phyloP scores from a whole-genome alignment of 1,139 yeast species.

The Yamadazyma membranifaciens region DNA sequence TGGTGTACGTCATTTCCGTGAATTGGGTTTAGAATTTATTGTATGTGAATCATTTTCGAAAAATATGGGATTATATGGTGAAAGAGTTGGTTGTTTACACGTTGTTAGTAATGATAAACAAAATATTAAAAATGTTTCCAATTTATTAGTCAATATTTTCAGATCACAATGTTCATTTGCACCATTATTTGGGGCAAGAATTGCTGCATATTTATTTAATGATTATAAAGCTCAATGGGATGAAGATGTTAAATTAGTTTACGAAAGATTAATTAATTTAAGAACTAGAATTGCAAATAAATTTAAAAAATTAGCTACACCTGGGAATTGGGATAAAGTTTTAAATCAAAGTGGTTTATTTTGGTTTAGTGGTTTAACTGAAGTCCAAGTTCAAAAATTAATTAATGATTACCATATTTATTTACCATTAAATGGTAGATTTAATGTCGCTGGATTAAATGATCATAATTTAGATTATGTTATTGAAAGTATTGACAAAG shows the following conservation, averaged over 20 bases:
- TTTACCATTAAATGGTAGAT: conserved; percentile 37
- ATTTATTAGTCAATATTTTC: conserved; percentile 29
- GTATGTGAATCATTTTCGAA: conserved; percentile 47
- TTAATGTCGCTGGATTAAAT: conserved; percentile 45
- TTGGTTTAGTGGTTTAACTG: conserved; percentile 43
- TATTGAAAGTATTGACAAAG: conserved; percentile 35
- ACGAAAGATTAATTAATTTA: conserved; percentile 28
- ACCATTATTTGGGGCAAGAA: conserved; percentile 47
- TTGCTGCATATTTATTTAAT: conserved; percentile 28
- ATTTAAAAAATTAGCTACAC: conserved; percentile 34
- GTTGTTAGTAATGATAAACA: conserved; percentile 28
- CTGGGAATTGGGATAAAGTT: conserved; percentile 44
- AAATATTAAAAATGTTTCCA: conserved; percentile 21
- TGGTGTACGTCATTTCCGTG: conserved; percentile 26
- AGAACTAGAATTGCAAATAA: conserved; percentile 27
- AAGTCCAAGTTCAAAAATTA: conserved; percentile 30
- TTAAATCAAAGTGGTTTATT: conserved; percentile 39
- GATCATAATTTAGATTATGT: conserved; percentile 34
- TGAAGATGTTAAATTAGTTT: conserved; percentile 29
- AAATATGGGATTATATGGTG: conserved; percentile 47
- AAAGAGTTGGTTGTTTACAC: conserved; percentile 43
- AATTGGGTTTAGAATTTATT: conserved; percentile 23
- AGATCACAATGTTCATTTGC: conserved; percentile 44
- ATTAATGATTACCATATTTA: conserved; percentile 36
- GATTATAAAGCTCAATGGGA: conserved; percentile 32